phyloP scores from a whole-genome alignment of 176 grass and related monocot species.

The Avena insularis region DNA sequence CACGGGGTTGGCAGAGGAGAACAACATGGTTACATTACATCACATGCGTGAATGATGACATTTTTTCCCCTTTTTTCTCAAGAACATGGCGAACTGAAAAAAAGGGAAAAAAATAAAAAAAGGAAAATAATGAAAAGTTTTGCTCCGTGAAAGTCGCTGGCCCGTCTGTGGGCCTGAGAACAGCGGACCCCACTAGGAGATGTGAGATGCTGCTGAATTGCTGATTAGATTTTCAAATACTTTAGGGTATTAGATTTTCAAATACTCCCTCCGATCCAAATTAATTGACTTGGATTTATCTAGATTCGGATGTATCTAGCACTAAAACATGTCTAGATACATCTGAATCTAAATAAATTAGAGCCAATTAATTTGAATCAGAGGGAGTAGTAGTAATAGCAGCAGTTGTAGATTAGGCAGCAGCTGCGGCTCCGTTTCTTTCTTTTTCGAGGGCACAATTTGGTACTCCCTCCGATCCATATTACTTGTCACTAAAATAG shows the following conservation, averaged over 20 bases:
- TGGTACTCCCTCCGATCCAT: background rate
- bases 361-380: no score
- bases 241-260: no score
- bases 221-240: conserved; percentile 25
- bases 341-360: no score
- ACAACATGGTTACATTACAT: background rate
- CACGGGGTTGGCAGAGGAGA: background rate
- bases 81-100: background rate
- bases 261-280: no score
- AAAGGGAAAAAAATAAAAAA: background rate
- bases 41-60: background rate
- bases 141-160: background rate
- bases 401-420: background rate
- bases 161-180: background rate
- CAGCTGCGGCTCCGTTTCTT: background rate
- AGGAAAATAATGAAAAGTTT: background rate
- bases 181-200: background rate
- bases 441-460: background rate
- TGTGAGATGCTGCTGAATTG: conserved; percentile 46
- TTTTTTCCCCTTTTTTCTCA: no score
- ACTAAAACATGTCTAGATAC: no score
- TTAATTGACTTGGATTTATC: no score
- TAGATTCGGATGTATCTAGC: no score
- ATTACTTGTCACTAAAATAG: no score
- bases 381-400: no score